Evolutionary conservation across 306 rosid species (phyloP).

Genomic region (Inga laurina): DNA sequence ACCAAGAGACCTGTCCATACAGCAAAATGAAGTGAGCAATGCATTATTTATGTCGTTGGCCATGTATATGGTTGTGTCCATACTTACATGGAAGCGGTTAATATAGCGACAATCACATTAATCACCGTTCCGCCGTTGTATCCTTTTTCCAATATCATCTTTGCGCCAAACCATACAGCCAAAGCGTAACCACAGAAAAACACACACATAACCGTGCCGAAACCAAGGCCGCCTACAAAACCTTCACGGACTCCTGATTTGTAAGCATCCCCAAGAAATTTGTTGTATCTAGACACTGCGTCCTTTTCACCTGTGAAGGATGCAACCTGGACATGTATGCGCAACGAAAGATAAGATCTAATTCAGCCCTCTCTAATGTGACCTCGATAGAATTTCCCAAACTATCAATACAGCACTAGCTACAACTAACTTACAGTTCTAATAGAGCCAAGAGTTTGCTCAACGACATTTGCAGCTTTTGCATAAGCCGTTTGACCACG

Average conservation of each 20-base stretch:
- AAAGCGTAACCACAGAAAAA: slow-evolving; percentile 58
- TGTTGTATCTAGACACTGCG: slow-evolving; percentile 56
- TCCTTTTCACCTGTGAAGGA: slow-evolving; percentile 82
- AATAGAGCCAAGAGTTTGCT: slow-evolving; percentile 77
- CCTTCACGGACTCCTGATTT: slow-evolving; percentile 73
- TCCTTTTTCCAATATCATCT: slow-evolving; percentile 63
- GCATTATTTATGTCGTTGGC: no score
- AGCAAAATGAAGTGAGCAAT: background rate
- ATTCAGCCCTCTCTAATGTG: background rate
- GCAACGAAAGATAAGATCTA: background rate
- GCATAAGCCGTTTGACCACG: slow-evolving; percentile 69
- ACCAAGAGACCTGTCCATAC: slow-evolving; percentile 67
- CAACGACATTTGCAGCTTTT: slow-evolving; percentile 71
- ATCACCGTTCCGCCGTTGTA: slow-evolving; percentile 65
- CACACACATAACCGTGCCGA: slow-evolving; percentile 53
- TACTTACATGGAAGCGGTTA: slow-evolving; percentile 78
- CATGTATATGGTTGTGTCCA: no score
- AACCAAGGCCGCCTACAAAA: slow-evolving; percentile 54
- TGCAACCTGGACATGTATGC: slow-evolving; percentile 50
- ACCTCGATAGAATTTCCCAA: background rate
- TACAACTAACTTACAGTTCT: slow-evolving; percentile 65
- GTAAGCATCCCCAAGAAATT: slow-evolving; percentile 61
- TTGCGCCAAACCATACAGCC: slow-evolving; percentile 80
- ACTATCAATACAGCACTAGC: background rate
- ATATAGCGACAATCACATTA: slow-evolving; percentile 63